A percentile compares a stretch with the other conserved stretches of the same genome.
Conservation (phyloP, 495 filamentous ascomycete species). For the Corynascus novoguineensis region DNA sequence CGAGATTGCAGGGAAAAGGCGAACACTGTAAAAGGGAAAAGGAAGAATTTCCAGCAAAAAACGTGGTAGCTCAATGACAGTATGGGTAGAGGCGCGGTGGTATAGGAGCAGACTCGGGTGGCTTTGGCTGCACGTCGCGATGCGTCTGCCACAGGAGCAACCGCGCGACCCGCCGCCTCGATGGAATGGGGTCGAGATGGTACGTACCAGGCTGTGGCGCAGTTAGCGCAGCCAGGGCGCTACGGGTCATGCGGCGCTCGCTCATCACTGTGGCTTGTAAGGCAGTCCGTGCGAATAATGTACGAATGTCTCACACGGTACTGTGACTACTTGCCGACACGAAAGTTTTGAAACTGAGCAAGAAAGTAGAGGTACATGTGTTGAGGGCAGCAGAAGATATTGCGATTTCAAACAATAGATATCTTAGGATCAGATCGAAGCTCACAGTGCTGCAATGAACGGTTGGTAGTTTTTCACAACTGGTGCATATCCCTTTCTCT, state of each 20-base stretch:
- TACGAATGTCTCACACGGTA: neutral
- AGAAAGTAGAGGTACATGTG: neutral
- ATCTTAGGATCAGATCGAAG: neutral
- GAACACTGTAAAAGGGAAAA: neutral
- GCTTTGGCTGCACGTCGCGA: conserved; percentile 4
- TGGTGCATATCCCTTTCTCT: neutral
- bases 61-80: neutral
- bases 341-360: neutral
- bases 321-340: neutral
- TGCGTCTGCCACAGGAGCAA: neutral
- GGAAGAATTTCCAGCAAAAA: neutral
- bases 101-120: neutral
- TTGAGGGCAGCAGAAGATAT: neutral
- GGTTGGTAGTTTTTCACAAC: too few relatives aligned
- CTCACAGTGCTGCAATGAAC: too few relatives aligned
- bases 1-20: neutral
- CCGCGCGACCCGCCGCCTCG: neutral
- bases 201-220: conserved; percentile 12
- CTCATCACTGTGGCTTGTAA: conserved; percentile 1
- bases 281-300: neutral
- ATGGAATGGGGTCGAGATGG: neutral
- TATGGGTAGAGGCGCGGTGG: neutral
- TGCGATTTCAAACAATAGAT: neutral
- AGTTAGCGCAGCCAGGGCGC: neutral
- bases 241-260: neutral